Evolutionary conservation across 352 stramenopile genomes (phyloP).

Genomic region (Phytophthora constricta): DNA sequence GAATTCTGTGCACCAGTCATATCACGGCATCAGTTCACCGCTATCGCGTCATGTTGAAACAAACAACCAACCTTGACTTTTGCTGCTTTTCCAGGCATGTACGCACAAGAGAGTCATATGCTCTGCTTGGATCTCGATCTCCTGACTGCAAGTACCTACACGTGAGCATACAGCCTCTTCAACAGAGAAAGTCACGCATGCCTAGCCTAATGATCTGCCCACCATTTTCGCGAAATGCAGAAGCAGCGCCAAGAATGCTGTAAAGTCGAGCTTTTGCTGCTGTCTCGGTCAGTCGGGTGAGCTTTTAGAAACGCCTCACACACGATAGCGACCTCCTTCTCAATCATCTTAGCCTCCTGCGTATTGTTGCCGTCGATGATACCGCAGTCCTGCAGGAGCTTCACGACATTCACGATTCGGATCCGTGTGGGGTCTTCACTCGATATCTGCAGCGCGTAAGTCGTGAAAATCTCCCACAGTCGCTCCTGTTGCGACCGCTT

Average conservation of each 20-base stretch:
- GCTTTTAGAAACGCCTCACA: constrained; percentile 74
- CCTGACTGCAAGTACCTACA: constrained; percentile 56
- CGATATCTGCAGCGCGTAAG: constrained; percentile 78
- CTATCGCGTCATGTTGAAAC: background rate
- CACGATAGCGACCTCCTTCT: constrained; percentile 79
- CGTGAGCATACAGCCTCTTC: too few relatives aligned
- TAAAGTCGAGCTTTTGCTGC: constrained; percentile 75
- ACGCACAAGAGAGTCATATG: constrained; percentile 68
- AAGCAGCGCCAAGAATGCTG: constrained; percentile 70
- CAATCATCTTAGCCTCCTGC: constrained; percentile 66
- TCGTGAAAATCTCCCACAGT: constrained; percentile 82
- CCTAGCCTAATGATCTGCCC: too few relatives aligned
- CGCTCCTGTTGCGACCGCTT: constrained; percentile 73
- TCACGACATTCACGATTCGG: constrained; percentile 68
- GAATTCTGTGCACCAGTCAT: constrained; percentile 32
- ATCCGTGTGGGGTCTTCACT: constrained; percentile 80
- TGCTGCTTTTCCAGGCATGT: constrained; percentile 76
- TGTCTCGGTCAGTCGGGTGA: constrained; percentile 65
- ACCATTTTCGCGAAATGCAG: constrained; percentile 79
- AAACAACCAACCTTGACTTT: constrained; percentile 44
- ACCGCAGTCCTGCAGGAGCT: constrained; percentile 79
- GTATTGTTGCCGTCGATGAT: constrained; percentile 64
- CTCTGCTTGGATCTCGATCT: constrained; percentile 53
- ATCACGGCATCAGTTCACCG: constrained; percentile 3
- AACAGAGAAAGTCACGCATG: too few relatives aligned